Percentiles rank a stretch among this genome's conserved stretches.
phyloP scores from a whole-genome alignment of 306 rosid species.

The Nissolia schottii region DNA sequence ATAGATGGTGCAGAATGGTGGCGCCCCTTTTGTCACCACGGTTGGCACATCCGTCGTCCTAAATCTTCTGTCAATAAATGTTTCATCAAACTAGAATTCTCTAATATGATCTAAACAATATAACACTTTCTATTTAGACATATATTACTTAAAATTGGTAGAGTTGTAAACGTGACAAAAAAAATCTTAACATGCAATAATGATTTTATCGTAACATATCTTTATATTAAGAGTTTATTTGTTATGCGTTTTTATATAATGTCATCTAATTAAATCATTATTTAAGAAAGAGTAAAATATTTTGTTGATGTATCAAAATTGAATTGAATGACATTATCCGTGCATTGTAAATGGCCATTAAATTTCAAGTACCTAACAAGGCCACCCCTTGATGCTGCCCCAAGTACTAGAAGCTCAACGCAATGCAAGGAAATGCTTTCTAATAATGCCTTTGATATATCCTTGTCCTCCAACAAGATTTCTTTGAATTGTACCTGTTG shows the following conservation, averaged over 20 bases:
- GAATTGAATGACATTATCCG: too few relatives aligned
- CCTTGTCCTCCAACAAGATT: slow-evolving; percentile 51
- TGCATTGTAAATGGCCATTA: too few relatives aligned
- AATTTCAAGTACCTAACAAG: slow-evolving; percentile 61
- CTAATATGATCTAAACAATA: neutral
- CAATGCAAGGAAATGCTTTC: slow-evolving; percentile 31
- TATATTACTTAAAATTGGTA: too few relatives aligned
- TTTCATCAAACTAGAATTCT: neutral
- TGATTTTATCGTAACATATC: too few relatives aligned
- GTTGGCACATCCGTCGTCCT: slow-evolving; percentile 55
- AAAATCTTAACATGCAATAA: too few relatives aligned
- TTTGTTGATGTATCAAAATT: too few relatives aligned
- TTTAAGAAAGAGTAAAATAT: too few relatives aligned
- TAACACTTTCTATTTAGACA: too few relatives aligned
- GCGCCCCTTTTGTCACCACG: slow-evolving; percentile 53
- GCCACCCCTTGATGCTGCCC: slow-evolving; percentile 57
- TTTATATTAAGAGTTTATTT: too few relatives aligned
- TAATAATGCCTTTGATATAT: slow-evolving; percentile 53
- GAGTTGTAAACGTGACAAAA: too few relatives aligned
- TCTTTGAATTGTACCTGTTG: slow-evolving; percentile 69
- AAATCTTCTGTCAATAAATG: slow-evolving; percentile 52
- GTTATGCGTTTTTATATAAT: too few relatives aligned
- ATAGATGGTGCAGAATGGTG: slow-evolving; percentile 66
- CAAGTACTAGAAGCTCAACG: slow-evolving; percentile 70
- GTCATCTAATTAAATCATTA: neutral